Evolutionary conservation across 495 filamentous ascomycete species (phyloP).

Genomic region (Aspergillus coremiiformis): DNA sequence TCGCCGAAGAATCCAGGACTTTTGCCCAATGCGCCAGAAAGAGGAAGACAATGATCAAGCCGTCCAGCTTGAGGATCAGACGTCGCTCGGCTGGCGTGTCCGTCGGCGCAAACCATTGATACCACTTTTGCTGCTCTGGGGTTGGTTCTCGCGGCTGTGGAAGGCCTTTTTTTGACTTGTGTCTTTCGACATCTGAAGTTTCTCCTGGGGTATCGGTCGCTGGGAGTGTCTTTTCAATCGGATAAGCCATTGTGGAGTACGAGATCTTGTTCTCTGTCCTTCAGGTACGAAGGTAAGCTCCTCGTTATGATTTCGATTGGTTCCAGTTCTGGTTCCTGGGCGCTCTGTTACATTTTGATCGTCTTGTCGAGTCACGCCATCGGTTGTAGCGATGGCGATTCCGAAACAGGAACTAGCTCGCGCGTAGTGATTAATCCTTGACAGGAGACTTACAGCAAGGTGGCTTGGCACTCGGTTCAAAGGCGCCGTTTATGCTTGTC

Average conservation of each 20-base stretch:
- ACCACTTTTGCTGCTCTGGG: constrained; percentile 26
- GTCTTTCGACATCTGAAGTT: neutral
- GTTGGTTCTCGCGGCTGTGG: neutral
- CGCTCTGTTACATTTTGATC: neutral
- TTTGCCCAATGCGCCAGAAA: constrained; percentile 38
- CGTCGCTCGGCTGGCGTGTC: constrained; percentile 34
- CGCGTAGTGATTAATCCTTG: neutral
- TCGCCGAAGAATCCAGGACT: constrained; percentile 29
- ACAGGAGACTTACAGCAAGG: neutral
- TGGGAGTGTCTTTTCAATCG: neutral
- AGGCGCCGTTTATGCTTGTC: neutral
- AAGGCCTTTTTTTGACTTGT: neutral
- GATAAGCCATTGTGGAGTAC: neutral
- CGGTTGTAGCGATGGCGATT: neutral
- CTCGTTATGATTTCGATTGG: neutral
- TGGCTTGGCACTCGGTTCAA: neutral
- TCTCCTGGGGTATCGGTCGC: neutral
- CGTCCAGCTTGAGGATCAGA: constrained; percentile 37
- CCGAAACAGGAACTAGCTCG: neutral
- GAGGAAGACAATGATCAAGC: constrained; percentile 25
- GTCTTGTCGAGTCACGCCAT: neutral
- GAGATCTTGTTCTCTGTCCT: neutral
- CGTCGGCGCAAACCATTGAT: constrained; percentile 33
- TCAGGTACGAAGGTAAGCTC: neutral
- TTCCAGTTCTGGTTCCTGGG: neutral